These are phyloP conservation scores for Tuber brumale DNA, from an alignment of 495 filamentous ascomycete genomes.

Conservation along the genomic window DNA sequence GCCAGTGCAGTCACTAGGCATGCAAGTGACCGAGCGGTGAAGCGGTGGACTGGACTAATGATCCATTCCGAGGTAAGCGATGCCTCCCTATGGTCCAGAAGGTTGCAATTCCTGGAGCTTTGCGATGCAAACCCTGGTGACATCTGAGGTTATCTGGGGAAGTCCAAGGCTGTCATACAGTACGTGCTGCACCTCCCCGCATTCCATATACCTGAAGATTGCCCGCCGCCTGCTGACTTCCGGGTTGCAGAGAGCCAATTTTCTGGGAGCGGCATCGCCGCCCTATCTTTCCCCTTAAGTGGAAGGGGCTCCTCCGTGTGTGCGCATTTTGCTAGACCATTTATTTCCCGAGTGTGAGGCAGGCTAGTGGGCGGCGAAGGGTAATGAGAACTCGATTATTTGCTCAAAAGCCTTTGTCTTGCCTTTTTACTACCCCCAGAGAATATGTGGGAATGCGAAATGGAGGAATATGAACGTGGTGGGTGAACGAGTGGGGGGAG, in stretches of 20 bases:
- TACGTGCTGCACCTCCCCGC: neutral
- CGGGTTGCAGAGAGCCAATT: neutral
- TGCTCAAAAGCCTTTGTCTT: neutral
- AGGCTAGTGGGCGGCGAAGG: neutral
- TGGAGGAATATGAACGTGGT: neutral
- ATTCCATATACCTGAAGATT: neutral
- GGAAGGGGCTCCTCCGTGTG: neutral
- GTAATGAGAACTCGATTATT: neutral
- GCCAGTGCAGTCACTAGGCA: neutral
- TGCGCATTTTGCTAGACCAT: neutral
- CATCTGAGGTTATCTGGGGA: neutral
- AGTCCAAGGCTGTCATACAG: neutral
- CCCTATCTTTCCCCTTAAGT: neutral
- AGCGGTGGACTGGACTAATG: neutral
- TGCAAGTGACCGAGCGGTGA: neutral
- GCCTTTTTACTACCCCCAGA: neutral
- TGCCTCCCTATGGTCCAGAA: neutral
- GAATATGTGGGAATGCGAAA: neutral
- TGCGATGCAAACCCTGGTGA: neutral
- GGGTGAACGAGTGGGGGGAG: neutral
- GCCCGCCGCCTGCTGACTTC: neutral
- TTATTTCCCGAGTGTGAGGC: neutral
- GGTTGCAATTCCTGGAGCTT: neutral
- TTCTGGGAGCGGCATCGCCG: neutral
- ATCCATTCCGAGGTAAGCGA: neutral